These are phyloP conservation scores for Volvox reticuliferus DNA, from an alignment of 139 green algal species.

Conservation along the genomic window DNA sequence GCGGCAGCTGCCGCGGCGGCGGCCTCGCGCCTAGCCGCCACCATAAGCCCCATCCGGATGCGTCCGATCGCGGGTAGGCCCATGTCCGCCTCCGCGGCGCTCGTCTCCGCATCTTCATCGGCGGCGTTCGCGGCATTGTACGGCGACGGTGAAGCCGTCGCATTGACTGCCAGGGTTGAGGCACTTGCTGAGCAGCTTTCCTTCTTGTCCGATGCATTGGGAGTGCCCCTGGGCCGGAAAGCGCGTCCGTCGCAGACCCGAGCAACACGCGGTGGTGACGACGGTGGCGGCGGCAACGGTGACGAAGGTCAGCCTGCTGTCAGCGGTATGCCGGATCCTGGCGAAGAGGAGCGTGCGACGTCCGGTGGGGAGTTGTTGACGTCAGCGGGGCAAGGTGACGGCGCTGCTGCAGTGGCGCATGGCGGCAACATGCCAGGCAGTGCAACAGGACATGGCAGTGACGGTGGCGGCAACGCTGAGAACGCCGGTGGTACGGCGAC, in stretches of 20 bases:
- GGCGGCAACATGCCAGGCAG: not conserved
- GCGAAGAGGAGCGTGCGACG: too few relatives aligned
- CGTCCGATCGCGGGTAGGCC: not conserved
- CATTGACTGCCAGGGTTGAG: not conserved
- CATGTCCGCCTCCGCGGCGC: not conserved
- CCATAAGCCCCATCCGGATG: not conserved
- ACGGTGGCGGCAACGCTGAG: not conserved
- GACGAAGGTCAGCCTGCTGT: not conserved
- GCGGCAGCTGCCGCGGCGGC: not conserved
- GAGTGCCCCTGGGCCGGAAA: not conserved
- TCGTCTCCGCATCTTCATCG: not conserved
- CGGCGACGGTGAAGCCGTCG: not conserved
- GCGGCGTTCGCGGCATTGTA: conserved; percentile 3
- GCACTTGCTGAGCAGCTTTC: conserved; percentile 14
- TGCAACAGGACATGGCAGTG: not conserved
- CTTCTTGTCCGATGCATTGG: conserved; percentile 6
- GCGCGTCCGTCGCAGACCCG: not conserved
- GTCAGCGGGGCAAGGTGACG: too few relatives aligned
- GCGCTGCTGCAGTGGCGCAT: too few relatives aligned
- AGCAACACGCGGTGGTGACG: not conserved
- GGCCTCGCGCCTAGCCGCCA: not conserved
- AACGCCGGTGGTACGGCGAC: not conserved
- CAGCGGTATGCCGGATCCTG: not conserved
- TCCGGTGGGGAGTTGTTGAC: too few relatives aligned
- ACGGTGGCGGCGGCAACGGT: not conserved